Evolutionary conservation across 108 stramenopile species (phyloP), one percentile per base, ranked within the genome.

Genomic region (Skeletonema potamos): DNA sequence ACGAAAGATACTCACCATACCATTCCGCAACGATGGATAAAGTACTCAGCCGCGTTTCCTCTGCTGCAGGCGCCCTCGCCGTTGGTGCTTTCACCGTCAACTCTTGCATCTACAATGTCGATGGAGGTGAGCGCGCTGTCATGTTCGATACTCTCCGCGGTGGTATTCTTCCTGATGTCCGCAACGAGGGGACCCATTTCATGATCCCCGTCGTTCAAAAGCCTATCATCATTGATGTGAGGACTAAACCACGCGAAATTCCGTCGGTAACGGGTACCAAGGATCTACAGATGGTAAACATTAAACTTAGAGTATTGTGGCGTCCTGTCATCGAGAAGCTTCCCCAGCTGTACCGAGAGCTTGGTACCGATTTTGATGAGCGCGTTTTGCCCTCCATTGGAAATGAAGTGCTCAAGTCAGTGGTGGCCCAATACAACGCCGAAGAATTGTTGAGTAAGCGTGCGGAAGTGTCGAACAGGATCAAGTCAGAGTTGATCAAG

Each of bases 241-340:
- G 99, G 48, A 89, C 94, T 28, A 93, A 95, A 66, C 96, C 99
- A 6, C 86, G 97, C 37, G 97, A 97, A 63, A 98, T 99, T 74
- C 95, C 96, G 46, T 96, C 92, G 55, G 81, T 93, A 36, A 97
- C 96, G n/a, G 94, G 98, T 56, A 99, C 99, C 41, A 99, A 99
- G 90, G 99, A 99, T 86, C 79, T 99, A 63, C 99, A 99, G 75
- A 98, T 97, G 96, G 99, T 99, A 29, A 99, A 97, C 82, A 99
- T 99, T 81, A 96, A 96, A 62, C 81, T 99, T 22, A 87, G 97
- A 39, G 99, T 99, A 9, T 86, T 99, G 48, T 97, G 97, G 85
- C 77, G 98, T 61, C 99, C 99, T n/a, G 84, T 91, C 39, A 91
- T 90, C 64, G 88, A 94, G 48, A 84, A 96, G 72, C 84, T 99